Percentiles rank a stretch among this genome's conserved stretches.
phyloP scores from a whole-genome alignment of 1,139 yeast species.

The Hanseniaspora uvarum region DNA sequence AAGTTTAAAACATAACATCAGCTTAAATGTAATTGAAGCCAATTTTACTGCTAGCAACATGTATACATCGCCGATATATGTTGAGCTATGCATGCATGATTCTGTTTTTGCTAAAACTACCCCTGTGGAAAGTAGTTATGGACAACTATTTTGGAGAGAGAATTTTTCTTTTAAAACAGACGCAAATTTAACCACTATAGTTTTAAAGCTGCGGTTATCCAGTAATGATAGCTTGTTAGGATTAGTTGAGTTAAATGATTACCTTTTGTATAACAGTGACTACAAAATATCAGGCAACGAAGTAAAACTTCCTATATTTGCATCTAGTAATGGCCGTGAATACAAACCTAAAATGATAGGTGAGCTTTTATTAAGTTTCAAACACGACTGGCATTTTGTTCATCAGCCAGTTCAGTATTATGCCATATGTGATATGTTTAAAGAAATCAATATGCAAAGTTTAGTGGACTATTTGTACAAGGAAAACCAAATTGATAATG shows the following conservation, averaged over 20 bases:
- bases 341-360: constrained; percentile 3
- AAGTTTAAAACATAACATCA: constrained; percentile 47
- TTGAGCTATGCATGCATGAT: constrained; percentile 59
- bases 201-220: constrained; percentile 39
- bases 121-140: constrained; percentile 37
- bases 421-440: constrained; percentile 50
- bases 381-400: constrained; percentile 37
- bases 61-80: constrained; percentile 39
- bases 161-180: constrained; percentile 41
- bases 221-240: constrained; percentile 20
- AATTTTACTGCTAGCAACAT: constrained; percentile 32
- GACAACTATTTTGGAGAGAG: constrained; percentile 66
- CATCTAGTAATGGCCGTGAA: constrained; percentile 22
- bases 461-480: constrained; percentile 37
- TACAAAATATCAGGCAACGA: constrained; percentile 24
- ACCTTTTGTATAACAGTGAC: constrained; percentile 16
- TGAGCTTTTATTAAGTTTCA: constrained; percentile 43
- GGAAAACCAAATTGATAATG: constrained; percentile 10
- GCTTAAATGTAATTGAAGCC: constrained; percentile 59
- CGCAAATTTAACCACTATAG: constrained; percentile 45
- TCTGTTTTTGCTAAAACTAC: constrained; percentile 64
- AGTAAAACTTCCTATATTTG: constrained; percentile 30
- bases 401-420: constrained; percentile 50
- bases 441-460: constrained; percentile 43
- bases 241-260: neutral